A percentile compares a stretch with the other conserved stretches of the same genome.
Conservation (phyloP, 495 filamentous ascomycete species). For the Haplographium delicatum region DNA sequence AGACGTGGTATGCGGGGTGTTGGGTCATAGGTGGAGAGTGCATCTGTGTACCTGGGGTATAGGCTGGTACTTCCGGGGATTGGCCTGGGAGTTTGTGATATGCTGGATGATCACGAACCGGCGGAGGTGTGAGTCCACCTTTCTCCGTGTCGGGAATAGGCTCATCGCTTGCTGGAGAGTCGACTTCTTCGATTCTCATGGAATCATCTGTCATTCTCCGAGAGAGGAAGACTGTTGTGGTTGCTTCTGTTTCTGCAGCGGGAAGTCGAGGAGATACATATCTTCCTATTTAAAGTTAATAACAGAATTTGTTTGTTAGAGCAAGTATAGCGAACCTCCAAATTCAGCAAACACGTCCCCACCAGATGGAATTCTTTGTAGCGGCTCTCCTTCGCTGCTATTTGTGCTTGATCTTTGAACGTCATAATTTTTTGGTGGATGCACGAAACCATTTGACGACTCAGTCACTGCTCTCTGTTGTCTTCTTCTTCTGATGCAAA, state of each 20-base stretch:
- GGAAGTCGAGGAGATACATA: not conserved
- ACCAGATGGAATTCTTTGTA: not conserved
- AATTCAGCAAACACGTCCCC: conserved; percentile 7
- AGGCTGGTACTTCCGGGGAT: conserved; percentile 6
- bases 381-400: not conserved
- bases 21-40: conserved; percentile 3
- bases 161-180: not conserved
- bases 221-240: not conserved
- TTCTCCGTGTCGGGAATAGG: conserved; percentile 18
- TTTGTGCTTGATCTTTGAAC: not conserved
- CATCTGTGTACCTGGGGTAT: not conserved
- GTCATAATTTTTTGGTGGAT: not conserved
- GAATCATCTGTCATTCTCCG: not conserved
- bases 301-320: not conserved
- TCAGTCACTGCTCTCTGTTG: not conserved
- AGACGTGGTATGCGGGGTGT: conserved; percentile 16
- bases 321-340: not conserved
- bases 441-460: not conserved
- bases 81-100: conserved; percentile 5
- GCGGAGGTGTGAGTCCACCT: conserved; percentile 5
- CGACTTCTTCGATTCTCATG: not conserved
- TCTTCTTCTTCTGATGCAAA: conserved; percentile 4
- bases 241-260: no score
- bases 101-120: conserved; percentile 16
- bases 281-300: not conserved